A percentile compares a stretch with the other conserved stretches of the same genome.
These are phyloP conservation scores for Fraxinus xanthoxyloides DNA, from an alignment of 305 asterid genomes.

Conservation along the genomic window DNA sequence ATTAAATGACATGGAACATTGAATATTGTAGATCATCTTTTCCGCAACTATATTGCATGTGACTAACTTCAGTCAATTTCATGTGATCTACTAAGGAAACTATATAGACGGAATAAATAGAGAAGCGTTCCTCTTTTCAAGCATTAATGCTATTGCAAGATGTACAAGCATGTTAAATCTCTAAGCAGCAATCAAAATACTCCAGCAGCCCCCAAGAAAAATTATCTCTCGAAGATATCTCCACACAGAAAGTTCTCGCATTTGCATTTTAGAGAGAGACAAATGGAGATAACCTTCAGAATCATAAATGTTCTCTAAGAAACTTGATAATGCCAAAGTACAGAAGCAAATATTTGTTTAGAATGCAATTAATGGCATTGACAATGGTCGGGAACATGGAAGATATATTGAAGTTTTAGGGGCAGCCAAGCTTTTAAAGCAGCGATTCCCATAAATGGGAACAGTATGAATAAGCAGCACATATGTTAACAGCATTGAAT, in stretches of 20 bases:
- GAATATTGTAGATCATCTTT: background rate
- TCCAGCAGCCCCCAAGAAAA: background rate
- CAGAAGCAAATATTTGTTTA: too few species aligned
- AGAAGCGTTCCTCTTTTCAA: background rate
- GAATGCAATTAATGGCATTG: background rate
- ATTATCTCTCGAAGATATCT: background rate
- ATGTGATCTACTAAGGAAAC: background rate
- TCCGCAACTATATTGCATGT: background rate
- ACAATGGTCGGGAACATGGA: background rate
- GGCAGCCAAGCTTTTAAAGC: background rate
- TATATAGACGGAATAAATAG: background rate
- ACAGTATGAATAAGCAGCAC: background rate
- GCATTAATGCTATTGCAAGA: background rate
- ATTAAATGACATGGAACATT: background rate
- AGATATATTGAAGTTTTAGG: background rate
- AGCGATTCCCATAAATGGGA: background rate
- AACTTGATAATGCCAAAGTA: background rate
- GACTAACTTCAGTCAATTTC: background rate
- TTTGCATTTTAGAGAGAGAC: background rate
- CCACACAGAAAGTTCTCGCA: background rate
- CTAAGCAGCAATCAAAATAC: background rate
- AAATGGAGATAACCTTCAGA: background rate
- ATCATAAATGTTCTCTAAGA: background rate
- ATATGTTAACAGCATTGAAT: background rate
- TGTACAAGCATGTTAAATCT: background rate